phyloP scores from a whole-genome alignment of 164 flowering plant species.

The Cinnamomum micranthum region DNA sequence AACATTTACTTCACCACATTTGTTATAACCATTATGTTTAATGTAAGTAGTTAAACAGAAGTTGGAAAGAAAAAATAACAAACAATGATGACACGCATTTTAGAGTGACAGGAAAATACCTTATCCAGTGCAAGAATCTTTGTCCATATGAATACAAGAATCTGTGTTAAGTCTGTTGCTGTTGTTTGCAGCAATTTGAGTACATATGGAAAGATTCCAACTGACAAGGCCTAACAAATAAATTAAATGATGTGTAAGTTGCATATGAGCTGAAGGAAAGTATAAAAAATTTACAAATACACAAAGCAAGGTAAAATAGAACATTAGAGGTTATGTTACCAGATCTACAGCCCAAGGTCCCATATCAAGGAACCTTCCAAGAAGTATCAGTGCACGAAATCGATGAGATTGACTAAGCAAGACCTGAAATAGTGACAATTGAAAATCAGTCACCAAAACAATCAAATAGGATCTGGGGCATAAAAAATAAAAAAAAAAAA shows the following conservation, averaged over 20 bases:
- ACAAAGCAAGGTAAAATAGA: neutral
- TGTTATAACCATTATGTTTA: neutral
- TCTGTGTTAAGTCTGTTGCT: slow-evolving; percentile 81
- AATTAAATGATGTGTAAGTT: neutral
- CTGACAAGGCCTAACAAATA: slow-evolving; percentile 76
- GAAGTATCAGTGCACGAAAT: slow-evolving; percentile 88
- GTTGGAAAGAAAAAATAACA: neutral
- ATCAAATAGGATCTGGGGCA: neutral
- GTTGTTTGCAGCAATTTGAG: slow-evolving; percentile 87
- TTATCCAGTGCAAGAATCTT: slow-evolving; percentile 96
- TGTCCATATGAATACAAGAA: slow-evolving; percentile 99
- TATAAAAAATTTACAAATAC: neutral
- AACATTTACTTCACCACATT: neutral
- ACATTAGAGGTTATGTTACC: slow-evolving; percentile 36
- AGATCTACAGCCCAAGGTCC: slow-evolving; percentile 99
- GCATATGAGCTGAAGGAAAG: neutral
- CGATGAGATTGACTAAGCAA: slow-evolving; percentile 95
- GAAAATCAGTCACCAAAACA: slow-evolving; percentile 1
- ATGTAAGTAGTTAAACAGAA: no score
- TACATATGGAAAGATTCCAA: slow-evolving; percentile 97
- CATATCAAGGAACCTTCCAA: slow-evolving; percentile 95
- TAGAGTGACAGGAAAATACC: slow-evolving; percentile 36
- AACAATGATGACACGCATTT: neutral
- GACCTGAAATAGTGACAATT: slow-evolving; percentile 42
- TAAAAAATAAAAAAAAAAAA: neutral